Evolutionary conservation across 495 filamentous ascomycete genomes (phyloP), one percentile per base, ranked within the genome.

Genomic region (Aspergillus bridgeri): DNA sequence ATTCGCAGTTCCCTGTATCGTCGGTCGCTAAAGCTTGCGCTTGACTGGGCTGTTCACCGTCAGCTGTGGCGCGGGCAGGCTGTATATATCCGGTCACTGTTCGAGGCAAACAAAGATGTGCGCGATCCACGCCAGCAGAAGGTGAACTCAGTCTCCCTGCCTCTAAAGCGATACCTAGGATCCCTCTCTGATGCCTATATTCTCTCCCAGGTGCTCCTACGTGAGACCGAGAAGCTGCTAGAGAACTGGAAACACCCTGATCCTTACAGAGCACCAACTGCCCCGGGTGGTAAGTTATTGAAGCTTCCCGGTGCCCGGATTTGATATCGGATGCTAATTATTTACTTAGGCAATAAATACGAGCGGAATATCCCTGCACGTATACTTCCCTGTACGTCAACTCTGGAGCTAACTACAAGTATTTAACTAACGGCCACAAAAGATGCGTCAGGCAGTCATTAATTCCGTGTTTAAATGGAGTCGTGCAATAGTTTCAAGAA

Each of bases 161-260:
- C 8, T 2, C 11, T 7, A 13, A 5, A 42, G 20, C 25, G 15
- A 19, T 11, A 5, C 7, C 17, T 24, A 15, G 6, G 24, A 33
- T 22, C n/a, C 5, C 15, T 38, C 48, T 17, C 33, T 38, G 17
- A 38, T 38, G 0, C 11, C 33, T 38, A 15, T 15, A 15, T 15
- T 15, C 17, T 15, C 25, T 24, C 17, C 19, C 53, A 97, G 93
- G 83, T 81, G 22, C 67, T 99, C 49, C 76, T 98, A 47, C 82
- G 86, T 60, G 90, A 96, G 72, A 89, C 95, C 27, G 94, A 98
- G 72, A 86, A 87, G 55, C 66, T 96, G 53, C 73, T 99, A 59
- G 85, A 96, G 64, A 89, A 84, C 64, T 99, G 92, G 92, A 97
- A 97, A 72, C 95, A 99, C 68, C 94, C 94, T 3, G 94, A 99